Evolutionary conservation across 2,329 filamentous ascomycete species (phyloP).

Genomic region (Phyllosticta citrichinensis): DNA sequence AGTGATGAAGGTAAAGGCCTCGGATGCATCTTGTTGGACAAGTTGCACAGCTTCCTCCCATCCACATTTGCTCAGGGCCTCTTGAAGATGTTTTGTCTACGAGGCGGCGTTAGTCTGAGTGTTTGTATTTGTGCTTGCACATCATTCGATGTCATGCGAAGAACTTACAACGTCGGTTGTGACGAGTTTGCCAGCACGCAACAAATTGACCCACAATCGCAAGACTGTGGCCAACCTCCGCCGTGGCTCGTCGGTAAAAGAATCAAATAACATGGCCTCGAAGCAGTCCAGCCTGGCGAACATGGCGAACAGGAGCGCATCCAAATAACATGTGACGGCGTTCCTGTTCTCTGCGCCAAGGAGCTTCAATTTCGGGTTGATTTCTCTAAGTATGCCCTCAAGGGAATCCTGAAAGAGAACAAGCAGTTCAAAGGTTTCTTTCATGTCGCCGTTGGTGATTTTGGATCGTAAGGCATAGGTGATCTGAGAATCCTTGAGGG

Average conservation of each 20-base stretch:
- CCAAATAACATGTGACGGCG: conserved; percentile 88
- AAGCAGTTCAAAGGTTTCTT: conserved; percentile 67
- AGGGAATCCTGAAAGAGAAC: conserved; percentile 71
- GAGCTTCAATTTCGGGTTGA: conserved; percentile 61
- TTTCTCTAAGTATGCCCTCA: conserved; percentile 66
- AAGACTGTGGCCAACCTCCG: conserved; percentile 67
- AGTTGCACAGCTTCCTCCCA: conserved; percentile 70
- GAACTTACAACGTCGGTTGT: conserved; percentile 67
- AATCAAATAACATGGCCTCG: conserved; percentile 80
- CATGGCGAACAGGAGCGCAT: conserved; percentile 89
- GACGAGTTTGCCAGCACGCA: conserved; percentile 76
- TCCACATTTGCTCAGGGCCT: conserved; percentile 72
- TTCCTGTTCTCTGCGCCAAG: conserved; percentile 78
- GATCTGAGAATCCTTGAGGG: conserved; percentile 52
- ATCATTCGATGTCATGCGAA: not conserved
- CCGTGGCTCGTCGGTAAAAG: conserved; percentile 61
- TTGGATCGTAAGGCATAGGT: conserved; percentile 51
- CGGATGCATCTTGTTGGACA: conserved; percentile 90
- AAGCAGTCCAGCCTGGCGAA: conserved; percentile 85
- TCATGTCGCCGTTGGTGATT: conserved; percentile 58
- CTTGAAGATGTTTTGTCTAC: conserved; percentile 73
- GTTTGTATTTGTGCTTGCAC: not conserved
- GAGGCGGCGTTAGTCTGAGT: not conserved
- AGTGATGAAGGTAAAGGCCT: conserved; percentile 91
- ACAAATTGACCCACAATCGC: conserved; percentile 85